Conservation (phyloP, 1,284 basidiomycete genomes). For the Ceratobasidium sp. region DNA sequence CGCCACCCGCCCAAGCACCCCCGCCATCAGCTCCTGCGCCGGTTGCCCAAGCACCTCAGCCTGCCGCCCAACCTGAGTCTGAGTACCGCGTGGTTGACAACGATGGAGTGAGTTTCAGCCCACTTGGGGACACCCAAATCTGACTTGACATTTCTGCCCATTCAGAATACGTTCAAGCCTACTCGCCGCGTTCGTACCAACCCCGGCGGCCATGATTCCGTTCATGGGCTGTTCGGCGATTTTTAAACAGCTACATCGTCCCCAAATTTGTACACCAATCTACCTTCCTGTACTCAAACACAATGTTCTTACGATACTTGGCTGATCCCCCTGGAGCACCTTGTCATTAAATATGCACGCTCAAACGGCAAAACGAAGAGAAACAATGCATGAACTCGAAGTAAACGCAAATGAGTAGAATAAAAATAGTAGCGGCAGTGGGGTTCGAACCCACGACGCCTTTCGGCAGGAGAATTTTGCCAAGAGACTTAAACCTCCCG, state of each 20-base stretch:
- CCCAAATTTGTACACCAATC: background rate
- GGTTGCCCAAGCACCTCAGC: background rate
- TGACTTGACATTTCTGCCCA: background rate
- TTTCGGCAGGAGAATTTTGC: constrained; percentile 45
- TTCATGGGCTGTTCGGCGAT: constrained; percentile 24
- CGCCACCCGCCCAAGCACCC: constrained; percentile 23
- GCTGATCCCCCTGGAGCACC: background rate
- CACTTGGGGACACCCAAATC: background rate
- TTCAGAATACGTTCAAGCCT: constrained; percentile 47
- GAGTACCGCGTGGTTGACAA: constrained; percentile 36
- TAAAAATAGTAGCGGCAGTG: constrained; percentile 35
- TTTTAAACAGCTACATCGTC: background rate
- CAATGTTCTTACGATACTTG: background rate
- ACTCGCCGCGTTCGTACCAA: constrained; percentile 48
- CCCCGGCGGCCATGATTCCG: constrained; percentile 30
- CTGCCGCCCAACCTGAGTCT: background rate
- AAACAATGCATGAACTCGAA: background rate
- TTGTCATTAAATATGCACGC: too few species aligned
- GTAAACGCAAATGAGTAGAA: background rate
- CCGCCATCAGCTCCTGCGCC: background rate
- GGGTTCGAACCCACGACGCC: constrained; percentile 46
- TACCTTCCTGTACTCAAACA: background rate
- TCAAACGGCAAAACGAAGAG: too few species aligned
- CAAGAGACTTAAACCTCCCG: constrained; percentile 44
- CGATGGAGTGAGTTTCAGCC: constrained; percentile 27